phyloP scores from a whole-genome alignment of 768 basidiomycete species.

The Phylloporus arenicola region DNA sequence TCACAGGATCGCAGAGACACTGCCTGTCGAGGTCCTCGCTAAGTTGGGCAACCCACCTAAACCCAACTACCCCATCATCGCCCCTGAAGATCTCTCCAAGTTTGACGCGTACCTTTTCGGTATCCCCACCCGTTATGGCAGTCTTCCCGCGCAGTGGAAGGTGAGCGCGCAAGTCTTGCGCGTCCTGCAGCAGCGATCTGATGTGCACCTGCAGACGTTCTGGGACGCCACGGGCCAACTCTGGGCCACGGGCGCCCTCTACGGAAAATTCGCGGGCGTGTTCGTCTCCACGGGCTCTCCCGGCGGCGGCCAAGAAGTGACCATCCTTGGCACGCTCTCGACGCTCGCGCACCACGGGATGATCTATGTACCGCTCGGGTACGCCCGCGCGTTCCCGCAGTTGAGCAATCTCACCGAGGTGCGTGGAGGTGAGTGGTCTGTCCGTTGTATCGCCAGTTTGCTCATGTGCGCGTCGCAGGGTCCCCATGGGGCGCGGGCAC shows the following conservation, averaged over 20 bases:
- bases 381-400: constrained; percentile 41
- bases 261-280: constrained; percentile 70
- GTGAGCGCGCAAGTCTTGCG: constrained; percentile 27
- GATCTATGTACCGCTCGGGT: constrained; percentile 67
- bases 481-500: constrained; percentile 79
- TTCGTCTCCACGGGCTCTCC: constrained; percentile 68
- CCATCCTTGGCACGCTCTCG: constrained; percentile 45
- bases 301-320: constrained; percentile 75
- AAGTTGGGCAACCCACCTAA: constrained; percentile 70
- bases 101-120: constrained; percentile 42
- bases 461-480: constrained; percentile 33
- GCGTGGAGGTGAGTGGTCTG: constrained; percentile 46
- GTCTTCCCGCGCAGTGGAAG: constrained; percentile 55
- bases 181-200: not conserved
- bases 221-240: constrained; percentile 71
- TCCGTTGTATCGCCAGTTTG: not conserved
- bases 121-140: constrained; percentile 42
- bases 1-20: constrained; percentile 70
- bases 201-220: constrained; percentile 43
- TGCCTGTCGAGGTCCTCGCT: constrained; percentile 57
- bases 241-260: constrained; percentile 54
- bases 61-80: constrained; percentile 43
- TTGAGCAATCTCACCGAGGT: constrained; percentile 42
- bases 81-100: constrained; percentile 10
- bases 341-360: constrained; percentile 71